Percentiles rank a stretch among this genome's conserved stretches.
These are phyloP conservation scores for Rutidosis leptorrhynchoides DNA, from an alignment of 129 eudicot genomes.

Conservation along the genomic window DNA sequence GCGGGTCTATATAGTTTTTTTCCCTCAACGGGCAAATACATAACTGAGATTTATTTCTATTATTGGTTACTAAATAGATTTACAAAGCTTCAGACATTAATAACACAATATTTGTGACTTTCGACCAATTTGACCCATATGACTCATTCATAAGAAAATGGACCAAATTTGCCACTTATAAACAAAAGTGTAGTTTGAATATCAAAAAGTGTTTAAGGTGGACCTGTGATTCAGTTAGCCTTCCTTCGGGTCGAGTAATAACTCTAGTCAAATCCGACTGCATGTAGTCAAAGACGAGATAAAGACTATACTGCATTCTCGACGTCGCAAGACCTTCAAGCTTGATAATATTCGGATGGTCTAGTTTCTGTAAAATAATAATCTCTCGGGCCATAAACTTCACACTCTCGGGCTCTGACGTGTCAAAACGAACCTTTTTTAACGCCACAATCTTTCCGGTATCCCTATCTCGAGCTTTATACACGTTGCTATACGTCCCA, in stretches of 20 bases:
- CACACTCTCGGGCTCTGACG: constrained; percentile 83
- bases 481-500: constrained; percentile 86
- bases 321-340: constrained; percentile 92
- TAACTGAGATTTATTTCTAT: background rate
- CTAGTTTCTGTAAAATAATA: constrained; percentile 54
- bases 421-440: constrained; percentile 79
- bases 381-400: constrained; percentile 89
- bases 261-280: constrained; percentile 63
- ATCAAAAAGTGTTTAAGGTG: constrained; percentile 8
- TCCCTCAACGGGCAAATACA: background rate
- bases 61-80: background rate
- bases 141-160: background rate
- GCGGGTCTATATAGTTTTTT: background rate
- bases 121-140: background rate
- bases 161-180: background rate
- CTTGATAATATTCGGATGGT: constrained; percentile 81
- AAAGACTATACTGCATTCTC: constrained; percentile 87
- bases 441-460: constrained; percentile 72
- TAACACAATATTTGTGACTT: background rate
- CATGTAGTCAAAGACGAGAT: constrained; percentile 76
- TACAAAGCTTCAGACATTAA: background rate
- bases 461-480: constrained; percentile 74
- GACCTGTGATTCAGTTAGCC: constrained; percentile 82
- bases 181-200: background rate
- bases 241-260: constrained; percentile 59